These are phyloP conservation scores for Lizonia empirigonia DNA, from an alignment of 2,329 filamentous ascomycete species.

Conservation along the genomic window DNA sequence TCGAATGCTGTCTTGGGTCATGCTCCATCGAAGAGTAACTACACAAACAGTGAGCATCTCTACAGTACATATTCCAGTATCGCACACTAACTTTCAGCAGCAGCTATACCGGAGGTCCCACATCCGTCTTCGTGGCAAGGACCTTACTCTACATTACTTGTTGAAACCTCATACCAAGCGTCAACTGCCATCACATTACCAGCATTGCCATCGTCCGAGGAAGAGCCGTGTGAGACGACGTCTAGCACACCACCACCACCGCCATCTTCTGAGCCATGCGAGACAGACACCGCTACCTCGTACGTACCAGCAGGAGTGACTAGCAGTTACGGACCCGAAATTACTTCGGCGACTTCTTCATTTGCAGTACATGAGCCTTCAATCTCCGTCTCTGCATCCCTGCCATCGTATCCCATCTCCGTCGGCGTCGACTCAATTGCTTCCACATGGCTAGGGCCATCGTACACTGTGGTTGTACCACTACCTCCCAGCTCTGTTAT, in stretches of 20 bases:
- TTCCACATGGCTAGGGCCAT: slow-evolving; percentile 15
- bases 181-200: slow-evolving; percentile 1
- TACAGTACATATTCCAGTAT: background rate
- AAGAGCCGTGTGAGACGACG: slow-evolving; percentile 15
- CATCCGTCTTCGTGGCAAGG: slow-evolving; percentile 23
- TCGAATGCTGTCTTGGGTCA: slow-evolving; percentile 23
- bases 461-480: slow-evolving; percentile 8
- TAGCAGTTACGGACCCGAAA: background rate
- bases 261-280: slow-evolving; percentile 15
- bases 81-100: slow-evolving; percentile 16
- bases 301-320: slow-evolving; percentile 1
- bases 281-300: slow-evolving; percentile 4
- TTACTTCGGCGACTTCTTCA: background rate
- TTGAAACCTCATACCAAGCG: slow-evolving; percentile 5
- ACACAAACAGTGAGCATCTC: slow-evolving; percentile 19
- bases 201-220: slow-evolving; percentile 2
- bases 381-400: background rate
- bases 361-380: background rate
- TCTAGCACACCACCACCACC: slow-evolving; percentile 2
- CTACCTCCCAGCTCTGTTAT: background rate
- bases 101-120: slow-evolving; percentile 15
- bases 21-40: slow-evolving; percentile 10
- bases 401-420: background rate
- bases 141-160: slow-evolving; percentile 4
- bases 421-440: slow-evolving; percentile 5